Base-by-base conservation (phyloP, 805 yeast genomes). In the Teunomyces funiuensis region DNA sequence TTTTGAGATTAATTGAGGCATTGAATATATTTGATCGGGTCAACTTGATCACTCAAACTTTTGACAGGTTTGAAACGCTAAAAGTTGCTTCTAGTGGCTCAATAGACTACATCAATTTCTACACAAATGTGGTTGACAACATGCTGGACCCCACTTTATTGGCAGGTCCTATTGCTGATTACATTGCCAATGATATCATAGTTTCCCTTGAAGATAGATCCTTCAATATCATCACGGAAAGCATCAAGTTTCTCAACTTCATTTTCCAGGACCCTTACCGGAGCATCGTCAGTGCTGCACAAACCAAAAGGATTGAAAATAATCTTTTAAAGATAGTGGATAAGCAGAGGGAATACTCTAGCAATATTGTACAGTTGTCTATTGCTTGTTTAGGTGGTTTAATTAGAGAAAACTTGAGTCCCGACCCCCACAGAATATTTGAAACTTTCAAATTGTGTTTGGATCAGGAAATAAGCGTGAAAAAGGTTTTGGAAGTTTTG, bases 341-440 rank as follows among this genome's bases (percentile, higher is more conserved):
- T 9, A 50, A 56, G 19, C 26, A n/a, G 28, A 58, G 57, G 28
- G 46, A 49, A 14, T 61, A 58, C 39, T 53, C 69, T 2, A 52
- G 62, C 38, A 69, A 63, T 15, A 46, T 65, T 18, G 49, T 63
- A 34, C 62, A 58, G 37, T 45, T 51, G 11, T 50, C 63, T 10
- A 49, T 65, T 16, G 41, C 46, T 1, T 50, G 60, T 5, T 45
- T 63, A 23, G 54, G 65, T 5, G 60, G 59, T 5, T 43, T 58
- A 5, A 17, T 56, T 6, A 33, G 45, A 5, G 36, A 44, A 14
- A 39, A 47, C 4, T 27, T 51, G 10, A 38, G 40, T 6, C 47
- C 40, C 2, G 27, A 37, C 2, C 38, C 49, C 3, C 44, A 45
- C 2, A 33, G 36, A 4, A 30, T 48, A 8, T 34, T 49, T 1